Evolutionary conservation across 2,329 filamentous ascomycete genomes (phyloP).

Genomic region (Cephalotrichum gorgonifer): DNA sequence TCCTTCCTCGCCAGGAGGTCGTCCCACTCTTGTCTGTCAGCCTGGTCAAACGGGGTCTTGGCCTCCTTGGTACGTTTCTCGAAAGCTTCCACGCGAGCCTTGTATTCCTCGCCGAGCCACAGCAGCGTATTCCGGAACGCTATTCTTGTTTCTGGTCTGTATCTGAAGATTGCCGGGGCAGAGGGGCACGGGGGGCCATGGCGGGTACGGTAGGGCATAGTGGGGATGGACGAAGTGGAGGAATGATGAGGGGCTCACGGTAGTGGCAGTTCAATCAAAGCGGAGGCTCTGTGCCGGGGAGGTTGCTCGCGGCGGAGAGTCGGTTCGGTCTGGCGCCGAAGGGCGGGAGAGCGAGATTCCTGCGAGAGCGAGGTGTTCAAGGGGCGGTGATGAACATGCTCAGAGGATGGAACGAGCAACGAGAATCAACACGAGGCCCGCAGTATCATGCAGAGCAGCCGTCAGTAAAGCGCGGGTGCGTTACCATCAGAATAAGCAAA

Average conservation of each 20-base stretch:
- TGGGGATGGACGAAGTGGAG: neutral
- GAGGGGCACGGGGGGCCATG: neutral
- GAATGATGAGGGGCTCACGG: neutral
- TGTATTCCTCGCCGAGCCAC: neutral
- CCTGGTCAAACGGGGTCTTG: neutral
- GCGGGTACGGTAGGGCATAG: neutral
- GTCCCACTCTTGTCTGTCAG: neutral
- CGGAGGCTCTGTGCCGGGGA: too few relatives aligned
- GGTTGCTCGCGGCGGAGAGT: too few relatives aligned
- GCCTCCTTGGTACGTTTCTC: neutral
- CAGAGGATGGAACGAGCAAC: too few relatives aligned
- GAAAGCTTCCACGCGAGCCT: neutral
- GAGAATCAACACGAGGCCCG: too few relatives aligned
- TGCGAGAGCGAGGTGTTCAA: too few relatives aligned
- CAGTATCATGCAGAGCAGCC: too few relatives aligned
- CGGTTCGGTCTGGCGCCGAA: too few relatives aligned
- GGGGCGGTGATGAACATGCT: too few relatives aligned
- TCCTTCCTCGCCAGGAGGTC: neutral
- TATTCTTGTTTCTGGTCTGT: neutral
- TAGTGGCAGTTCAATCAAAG: neutral
- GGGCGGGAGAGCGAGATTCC: too few relatives aligned
- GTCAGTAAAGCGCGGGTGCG: too few relatives aligned
- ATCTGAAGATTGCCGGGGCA: neutral
- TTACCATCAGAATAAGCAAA: too few relatives aligned
- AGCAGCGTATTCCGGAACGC: neutral